phyloP scores from a whole-genome alignment of 352 stramenopile species.

The Blastocystis sp. region DNA sequence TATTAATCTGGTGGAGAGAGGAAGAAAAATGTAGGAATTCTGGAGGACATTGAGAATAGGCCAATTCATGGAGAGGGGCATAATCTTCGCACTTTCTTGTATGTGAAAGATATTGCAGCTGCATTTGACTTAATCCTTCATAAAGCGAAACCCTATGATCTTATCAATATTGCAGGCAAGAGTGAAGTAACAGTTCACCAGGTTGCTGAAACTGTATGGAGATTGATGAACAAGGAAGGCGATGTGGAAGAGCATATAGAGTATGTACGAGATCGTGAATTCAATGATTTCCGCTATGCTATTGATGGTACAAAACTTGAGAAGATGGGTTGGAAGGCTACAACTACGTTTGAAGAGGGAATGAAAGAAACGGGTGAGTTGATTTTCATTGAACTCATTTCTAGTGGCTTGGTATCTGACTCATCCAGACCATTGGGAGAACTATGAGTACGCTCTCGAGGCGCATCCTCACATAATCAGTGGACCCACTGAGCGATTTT shows the following conservation, averaged over 20 bases:
- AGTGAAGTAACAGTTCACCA: constrained; percentile 79
- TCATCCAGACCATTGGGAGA: constrained; percentile 68
- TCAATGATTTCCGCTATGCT: constrained; percentile 94
- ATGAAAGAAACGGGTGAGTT: constrained; percentile 72
- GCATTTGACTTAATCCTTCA: constrained; percentile 94
- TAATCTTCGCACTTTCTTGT: constrained; percentile 94
- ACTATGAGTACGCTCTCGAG: constrained; percentile 62
- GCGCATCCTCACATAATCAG: constrained; percentile 64
- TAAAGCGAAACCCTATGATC: constrained; percentile 82
- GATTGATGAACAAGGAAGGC: constrained; percentile 73
- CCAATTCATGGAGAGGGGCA: constrained; percentile 90
- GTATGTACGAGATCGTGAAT: constrained; percentile 85
- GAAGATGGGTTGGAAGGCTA: constrained; percentile 86
- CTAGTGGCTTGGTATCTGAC: constrained; percentile 70
- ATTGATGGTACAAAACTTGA: constrained; percentile 87
- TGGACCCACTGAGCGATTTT: no score
- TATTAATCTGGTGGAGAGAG: constrained; percentile 78
- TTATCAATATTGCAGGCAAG: constrained; percentile 93
- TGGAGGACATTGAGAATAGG: constrained; percentile 72
- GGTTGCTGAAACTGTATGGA: constrained; percentile 85
- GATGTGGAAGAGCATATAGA: constrained; percentile 75
- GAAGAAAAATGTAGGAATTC: background rate
- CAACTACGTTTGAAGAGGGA: constrained; percentile 86
- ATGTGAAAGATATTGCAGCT: constrained; percentile 90
- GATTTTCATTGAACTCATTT: background rate